Evolutionary conservation across 1,139 yeast species (phyloP).

Genomic region (Pichia sp.): DNA sequence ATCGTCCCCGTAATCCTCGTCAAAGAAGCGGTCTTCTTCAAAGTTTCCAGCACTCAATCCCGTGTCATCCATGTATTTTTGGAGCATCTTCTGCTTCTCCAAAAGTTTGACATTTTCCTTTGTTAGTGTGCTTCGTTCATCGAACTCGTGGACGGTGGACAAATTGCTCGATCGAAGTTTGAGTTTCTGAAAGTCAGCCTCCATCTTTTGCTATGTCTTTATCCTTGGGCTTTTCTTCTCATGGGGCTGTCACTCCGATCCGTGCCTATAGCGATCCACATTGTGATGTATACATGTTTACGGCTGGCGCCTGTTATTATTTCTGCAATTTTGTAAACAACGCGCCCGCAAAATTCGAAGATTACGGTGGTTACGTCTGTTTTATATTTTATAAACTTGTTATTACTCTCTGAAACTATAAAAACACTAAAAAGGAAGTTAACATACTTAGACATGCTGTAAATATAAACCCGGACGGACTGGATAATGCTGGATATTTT

Average conservation of each 20-base stretch:
- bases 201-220: constrained; percentile 3
- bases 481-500: not conserved
- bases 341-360: constrained; percentile 1
- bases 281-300: not conserved
- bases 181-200: constrained; percentile 5
- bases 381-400: not conserved
- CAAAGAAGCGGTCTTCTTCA: not conserved
- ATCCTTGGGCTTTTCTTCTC: not conserved
- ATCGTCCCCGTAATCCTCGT: constrained; percentile 10
- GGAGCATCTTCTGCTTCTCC: constrained; percentile 2
- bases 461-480: not conserved
- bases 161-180: constrained; percentile 12
- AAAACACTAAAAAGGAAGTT: not conserved
- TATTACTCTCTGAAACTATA: not conserved
- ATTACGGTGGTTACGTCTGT: not conserved
- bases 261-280: not conserved
- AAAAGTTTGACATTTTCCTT: constrained; percentile 9
- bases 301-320: not conserved
- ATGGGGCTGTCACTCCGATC: not conserved
- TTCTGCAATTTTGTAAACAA: not conserved
- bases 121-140: constrained; percentile 7
- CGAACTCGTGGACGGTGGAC: constrained; percentile 27
- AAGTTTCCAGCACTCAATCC: not conserved
- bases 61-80: constrained; percentile 13
- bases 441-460: not conserved